Base-by-base conservation (phyloP, 169 alveolate species). In the Neospora caninum region DNA sequence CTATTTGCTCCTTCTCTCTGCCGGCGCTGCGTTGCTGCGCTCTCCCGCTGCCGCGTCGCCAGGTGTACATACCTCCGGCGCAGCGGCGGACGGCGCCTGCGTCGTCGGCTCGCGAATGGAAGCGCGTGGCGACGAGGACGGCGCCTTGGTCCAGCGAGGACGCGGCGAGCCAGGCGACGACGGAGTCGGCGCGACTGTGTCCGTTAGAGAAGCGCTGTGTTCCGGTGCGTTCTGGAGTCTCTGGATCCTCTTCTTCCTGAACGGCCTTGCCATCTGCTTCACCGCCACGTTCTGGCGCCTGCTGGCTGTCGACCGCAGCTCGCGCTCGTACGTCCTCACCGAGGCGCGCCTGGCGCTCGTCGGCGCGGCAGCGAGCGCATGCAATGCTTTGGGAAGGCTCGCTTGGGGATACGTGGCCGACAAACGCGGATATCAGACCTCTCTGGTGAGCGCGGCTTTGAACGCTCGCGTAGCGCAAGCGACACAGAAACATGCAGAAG, bases 201-300 rank as follows among this genome's bases (percentile, higher is more conserved):
- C 82, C 4, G 70, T 88, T 7, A 34, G 53, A 25, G 92, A 9
- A 29, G 95, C 91, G 39, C 87, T 82, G 64, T 0, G 29, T 31
- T 36, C 92, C 29, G n/a, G 49, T 20, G 39, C 53, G 18, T 92
- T 92, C 53, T 80, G 87, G 87, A 42, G 67, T 43, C 88, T 92
- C 38, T 84, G 92, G 95, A n/a, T 16, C 9, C 31, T 80, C 39
- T 92, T 92, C 29, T 92, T 92, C 86, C 54, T 83, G 49, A 80
- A 92, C 54, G 92, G 92, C 20, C 53, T 80, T 0, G 84, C 64
- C 38, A 82, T 92, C 54, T 31, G 64, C 87, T 92, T 92, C 67
- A 39, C 67, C 58, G 95, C 95, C 43, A 53, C 91, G 49, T 92
- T 92, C 88, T 92, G 95, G 95, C 42, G 82, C 34, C 41, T 80